A percentile compares a stretch with the other conserved stretches of the same genome.
Conservation (phyloP, 164 flowering plant species). For the Warburgia ugandensis region DNA sequence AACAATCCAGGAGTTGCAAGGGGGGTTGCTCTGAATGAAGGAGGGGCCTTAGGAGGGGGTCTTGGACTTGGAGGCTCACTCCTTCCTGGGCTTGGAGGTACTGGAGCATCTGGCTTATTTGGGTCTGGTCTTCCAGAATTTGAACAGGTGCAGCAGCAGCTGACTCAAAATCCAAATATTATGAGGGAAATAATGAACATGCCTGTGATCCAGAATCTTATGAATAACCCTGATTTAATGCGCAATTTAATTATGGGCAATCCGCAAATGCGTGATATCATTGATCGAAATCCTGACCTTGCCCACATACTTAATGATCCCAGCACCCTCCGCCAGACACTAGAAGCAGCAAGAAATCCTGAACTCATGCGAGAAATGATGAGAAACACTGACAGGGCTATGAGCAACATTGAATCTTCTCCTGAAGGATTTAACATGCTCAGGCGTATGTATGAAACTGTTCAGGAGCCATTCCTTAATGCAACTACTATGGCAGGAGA, state of each 20-base stretch:
- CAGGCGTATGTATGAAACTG: slow-evolving; percentile 97
- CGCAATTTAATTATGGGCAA: slow-evolving; percentile 78
- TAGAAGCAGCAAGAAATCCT: slow-evolving; percentile 92
- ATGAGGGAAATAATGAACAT: slow-evolving; percentile 90
- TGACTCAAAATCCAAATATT: slow-evolving; percentile 84
- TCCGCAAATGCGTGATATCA: slow-evolving; percentile 91
- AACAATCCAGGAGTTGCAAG: slow-evolving; percentile 21
- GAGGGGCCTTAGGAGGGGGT: slow-evolving; percentile 43
- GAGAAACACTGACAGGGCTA: slow-evolving; percentile 97
- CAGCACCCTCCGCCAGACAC: slow-evolving; percentile 70
- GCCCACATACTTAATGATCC: slow-evolving; percentile 91
- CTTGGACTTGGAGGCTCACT: slow-evolving; percentile 47
- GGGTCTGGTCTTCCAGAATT: slow-evolving; percentile 82
- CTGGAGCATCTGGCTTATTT: slow-evolving; percentile 45
- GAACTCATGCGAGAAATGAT: slow-evolving; percentile 99
- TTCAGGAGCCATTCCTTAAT: slow-evolving; percentile 87
- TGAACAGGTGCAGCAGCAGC: slow-evolving; percentile 77
- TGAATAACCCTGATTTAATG: slow-evolving; percentile 91
- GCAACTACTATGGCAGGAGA: slow-evolving; percentile 83
- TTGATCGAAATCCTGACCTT: slow-evolving; percentile 90
- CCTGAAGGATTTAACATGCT: slow-evolving; percentile 98
- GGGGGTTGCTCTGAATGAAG: slow-evolving; percentile 31
- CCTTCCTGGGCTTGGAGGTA: slow-evolving; percentile 64
- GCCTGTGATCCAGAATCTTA: slow-evolving; percentile 74
- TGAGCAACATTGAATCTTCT: slow-evolving; percentile 93